Evolutionary conservation across 1,284 basidiomycete genomes (phyloP).

Genomic region (Moesziomyces sp.): DNA sequence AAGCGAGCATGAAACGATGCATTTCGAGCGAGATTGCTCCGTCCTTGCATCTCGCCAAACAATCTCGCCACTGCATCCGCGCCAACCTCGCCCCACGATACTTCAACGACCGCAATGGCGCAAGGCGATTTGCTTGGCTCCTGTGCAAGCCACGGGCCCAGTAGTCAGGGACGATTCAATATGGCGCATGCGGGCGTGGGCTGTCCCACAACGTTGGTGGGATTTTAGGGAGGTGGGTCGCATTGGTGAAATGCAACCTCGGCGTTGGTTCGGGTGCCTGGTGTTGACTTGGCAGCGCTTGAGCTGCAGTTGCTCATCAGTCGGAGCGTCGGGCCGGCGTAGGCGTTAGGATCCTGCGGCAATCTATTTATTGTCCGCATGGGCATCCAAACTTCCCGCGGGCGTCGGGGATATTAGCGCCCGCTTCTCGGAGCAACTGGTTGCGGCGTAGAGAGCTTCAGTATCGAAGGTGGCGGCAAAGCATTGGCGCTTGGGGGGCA

Average conservation of each 20-base stretch:
- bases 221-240: not conserved
- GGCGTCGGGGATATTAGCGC: not conserved
- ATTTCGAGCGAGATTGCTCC: slow-evolving; percentile 38
- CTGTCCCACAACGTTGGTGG: not conserved
- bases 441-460: not conserved
- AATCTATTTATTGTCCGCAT: not conserved
- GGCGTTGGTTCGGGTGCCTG: slow-evolving; percentile 25
- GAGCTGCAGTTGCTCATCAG: too few species aligned
- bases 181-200: not conserved
- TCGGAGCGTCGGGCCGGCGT: not conserved
- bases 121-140: not conserved
- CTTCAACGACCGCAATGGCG: not conserved
- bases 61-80: not conserved
- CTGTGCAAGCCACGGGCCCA: too few species aligned
- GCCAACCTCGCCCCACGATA: not conserved
- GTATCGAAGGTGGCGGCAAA: too few species aligned
- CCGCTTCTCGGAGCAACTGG: not conserved
- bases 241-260: slow-evolving; percentile 4
- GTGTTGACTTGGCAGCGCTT: slow-evolving; percentile 3
- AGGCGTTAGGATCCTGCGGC: not conserved
- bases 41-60: slow-evolving; percentile 36
- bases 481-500: too few species aligned
- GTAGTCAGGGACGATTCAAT: not conserved
- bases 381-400: not conserved
- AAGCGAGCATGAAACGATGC: slow-evolving; percentile 17